A percentile compares a stretch with the other conserved stretches of the same genome.
phyloP scores from a whole-genome alignment of 176 grass and related monocot species.

The Tillandsia fasciculata region DNA sequence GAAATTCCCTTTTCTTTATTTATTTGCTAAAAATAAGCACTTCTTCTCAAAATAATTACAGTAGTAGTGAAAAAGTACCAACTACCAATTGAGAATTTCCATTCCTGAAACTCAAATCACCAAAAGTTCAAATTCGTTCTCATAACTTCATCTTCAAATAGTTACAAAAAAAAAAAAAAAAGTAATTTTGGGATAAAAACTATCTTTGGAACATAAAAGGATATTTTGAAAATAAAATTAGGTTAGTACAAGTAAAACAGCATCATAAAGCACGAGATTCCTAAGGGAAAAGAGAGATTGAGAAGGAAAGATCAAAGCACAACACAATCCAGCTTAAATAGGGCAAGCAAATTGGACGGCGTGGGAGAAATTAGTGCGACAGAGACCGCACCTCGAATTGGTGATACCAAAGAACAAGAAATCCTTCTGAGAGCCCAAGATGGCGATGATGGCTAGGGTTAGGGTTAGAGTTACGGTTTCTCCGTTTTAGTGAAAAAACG shows the following conservation, averaged over 20 bases:
- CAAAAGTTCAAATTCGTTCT: not conserved
- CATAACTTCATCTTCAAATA: too few relatives aligned
- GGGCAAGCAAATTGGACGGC: not conserved
- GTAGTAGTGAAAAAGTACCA: too few relatives aligned
- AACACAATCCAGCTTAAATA: not conserved
- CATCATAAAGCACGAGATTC: not conserved
- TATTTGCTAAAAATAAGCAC: not conserved
- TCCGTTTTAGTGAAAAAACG: not conserved
- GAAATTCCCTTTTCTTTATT: too few relatives aligned
- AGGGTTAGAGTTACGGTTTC: not conserved
- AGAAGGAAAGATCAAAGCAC: not conserved
- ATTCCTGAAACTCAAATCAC: not conserved
- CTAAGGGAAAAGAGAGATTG: not conserved
- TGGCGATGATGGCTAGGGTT: not conserved
- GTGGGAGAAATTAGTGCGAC: not conserved
- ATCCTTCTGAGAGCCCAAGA: conserved; percentile 3
- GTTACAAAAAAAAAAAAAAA: too few relatives aligned
- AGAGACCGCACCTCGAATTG: not conserved
- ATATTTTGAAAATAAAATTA: not conserved
- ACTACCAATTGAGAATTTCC: too few relatives aligned
- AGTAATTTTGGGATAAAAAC: too few relatives aligned
- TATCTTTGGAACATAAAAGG: not conserved
- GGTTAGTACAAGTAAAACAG: not conserved
- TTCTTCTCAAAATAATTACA: not conserved
- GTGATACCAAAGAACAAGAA: conserved; percentile 18